Conservation (phyloP, 148 eudicot genomes). For the Agrostemma githago region DNA sequence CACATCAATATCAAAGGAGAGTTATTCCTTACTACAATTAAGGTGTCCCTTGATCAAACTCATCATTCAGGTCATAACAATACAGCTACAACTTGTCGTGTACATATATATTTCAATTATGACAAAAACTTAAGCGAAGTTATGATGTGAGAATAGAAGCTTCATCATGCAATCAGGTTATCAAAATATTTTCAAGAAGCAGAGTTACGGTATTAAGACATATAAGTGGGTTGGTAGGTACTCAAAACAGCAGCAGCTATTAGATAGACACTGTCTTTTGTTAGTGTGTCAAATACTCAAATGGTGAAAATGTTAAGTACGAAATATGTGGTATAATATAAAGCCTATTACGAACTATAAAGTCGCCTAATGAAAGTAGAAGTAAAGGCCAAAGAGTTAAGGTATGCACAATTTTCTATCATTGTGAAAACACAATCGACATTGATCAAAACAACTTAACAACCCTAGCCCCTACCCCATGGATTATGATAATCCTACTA, state of each 20-base stretch:
- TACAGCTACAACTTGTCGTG: background rate
- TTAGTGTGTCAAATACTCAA: background rate
- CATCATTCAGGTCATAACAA: background rate
- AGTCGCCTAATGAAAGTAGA: background rate
- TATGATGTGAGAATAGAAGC: background rate
- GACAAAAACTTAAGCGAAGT: background rate
- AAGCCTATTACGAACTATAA: background rate
- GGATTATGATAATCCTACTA: background rate
- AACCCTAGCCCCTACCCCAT: background rate
- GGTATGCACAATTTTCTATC: background rate
- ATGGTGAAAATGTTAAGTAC: background rate
- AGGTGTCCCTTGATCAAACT: background rate
- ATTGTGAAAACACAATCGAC: background rate
- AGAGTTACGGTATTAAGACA: background rate
- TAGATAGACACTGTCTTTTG: background rate
- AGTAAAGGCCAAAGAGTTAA: background rate
- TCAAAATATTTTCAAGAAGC: background rate
- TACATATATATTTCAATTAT: background rate
- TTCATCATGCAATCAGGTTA: background rate
- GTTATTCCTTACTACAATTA: background rate
- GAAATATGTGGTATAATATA: background rate
- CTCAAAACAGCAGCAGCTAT: background rate
- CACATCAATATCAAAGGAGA: background rate
- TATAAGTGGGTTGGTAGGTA: background rate
- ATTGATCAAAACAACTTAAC: background rate